A percentile compares a stretch with the other conserved stretches of the same genome.
Evolutionary conservation across 1,284 basidiomycete genomes (phyloP).

Genomic region (Cryptococcus maquisensis): DNA sequence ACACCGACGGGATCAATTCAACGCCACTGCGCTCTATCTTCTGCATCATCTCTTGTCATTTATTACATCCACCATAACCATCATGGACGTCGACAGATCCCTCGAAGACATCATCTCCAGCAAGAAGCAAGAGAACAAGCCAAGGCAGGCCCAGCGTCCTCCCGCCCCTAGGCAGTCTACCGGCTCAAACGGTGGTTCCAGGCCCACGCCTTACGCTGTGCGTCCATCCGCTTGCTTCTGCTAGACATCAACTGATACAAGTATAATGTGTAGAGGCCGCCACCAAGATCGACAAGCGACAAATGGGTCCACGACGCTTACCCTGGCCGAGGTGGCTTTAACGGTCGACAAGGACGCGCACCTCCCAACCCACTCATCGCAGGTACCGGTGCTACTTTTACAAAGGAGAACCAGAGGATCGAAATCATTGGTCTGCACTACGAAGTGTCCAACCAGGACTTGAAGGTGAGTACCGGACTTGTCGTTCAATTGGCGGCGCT

Average conservation of each 20-base stretch:
- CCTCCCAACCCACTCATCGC: neutral
- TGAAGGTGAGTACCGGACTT: conserved; percentile 62
- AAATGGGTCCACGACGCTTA: conserved; percentile 50
- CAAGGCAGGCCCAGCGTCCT: neutral
- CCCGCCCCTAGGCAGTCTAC: conserved; percentile 6
- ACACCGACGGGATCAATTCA: neutral
- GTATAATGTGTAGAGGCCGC: conserved; percentile 37
- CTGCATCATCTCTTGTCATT: neutral
- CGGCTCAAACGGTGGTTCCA: conserved; percentile 1
- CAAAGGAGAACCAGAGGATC: conserved; percentile 59
- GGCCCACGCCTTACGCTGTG: conserved; percentile 37
- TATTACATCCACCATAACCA: neutral
- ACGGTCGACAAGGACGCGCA: conserved; percentile 9
- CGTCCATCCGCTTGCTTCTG: conserved; percentile 1
- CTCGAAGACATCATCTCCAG: conserved; percentile 33
- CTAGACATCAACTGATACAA: neutral
- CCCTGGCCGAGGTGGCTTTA: conserved; percentile 16
- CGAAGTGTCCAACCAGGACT: conserved; percentile 81
- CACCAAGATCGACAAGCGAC: conserved; percentile 43
- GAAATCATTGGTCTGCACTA: conserved; percentile 87
- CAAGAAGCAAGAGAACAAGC: neutral
- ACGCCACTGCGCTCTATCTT: too few species aligned
- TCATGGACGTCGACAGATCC: conserved; percentile 47
- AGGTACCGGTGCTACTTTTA: conserved; percentile 26
- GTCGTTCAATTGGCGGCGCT: neutral